Conservation (phyloP, 768 basidiomycete genomes). For the Baorangia bicolor region DNA sequence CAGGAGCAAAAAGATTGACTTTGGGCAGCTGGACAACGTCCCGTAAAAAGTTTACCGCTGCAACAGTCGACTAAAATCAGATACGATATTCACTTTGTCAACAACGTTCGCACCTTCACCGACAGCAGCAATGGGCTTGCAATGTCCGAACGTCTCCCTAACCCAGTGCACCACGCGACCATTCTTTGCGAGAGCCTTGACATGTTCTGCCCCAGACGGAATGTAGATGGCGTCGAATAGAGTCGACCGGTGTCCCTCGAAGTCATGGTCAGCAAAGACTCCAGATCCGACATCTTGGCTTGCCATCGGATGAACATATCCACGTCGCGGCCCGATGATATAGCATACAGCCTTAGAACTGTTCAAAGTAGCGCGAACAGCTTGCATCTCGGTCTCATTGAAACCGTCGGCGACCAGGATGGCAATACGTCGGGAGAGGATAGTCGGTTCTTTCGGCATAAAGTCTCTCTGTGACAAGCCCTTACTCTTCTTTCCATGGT, state of each 20-base stretch:
- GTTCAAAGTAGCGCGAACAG: constrained; percentile 53
- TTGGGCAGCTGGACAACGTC: constrained; percentile 46
- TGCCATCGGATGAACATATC: constrained; percentile 39
- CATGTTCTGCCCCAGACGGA: constrained; percentile 64
- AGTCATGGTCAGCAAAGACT: constrained; percentile 64
- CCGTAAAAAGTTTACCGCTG: constrained; percentile 51
- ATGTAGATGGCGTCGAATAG: constrained; percentile 82
- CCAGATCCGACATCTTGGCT: constrained; percentile 29
- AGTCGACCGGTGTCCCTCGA: constrained; percentile 78
- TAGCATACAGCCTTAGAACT: constrained; percentile 57
- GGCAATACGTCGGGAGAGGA: constrained; percentile 69
- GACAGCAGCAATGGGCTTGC: constrained; percentile 76
- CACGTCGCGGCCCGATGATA: constrained; percentile 68
- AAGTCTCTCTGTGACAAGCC: constrained; percentile 62
- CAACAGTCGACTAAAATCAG: background rate
- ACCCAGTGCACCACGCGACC: constrained; percentile 82
- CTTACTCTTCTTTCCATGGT: constrained; percentile 56
- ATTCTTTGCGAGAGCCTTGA: constrained; percentile 52
- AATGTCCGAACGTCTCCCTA: constrained; percentile 83
- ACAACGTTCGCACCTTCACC: constrained; percentile 48
- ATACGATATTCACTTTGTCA: background rate
- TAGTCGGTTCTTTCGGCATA: constrained; percentile 53
- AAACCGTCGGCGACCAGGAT: constrained; percentile 78
- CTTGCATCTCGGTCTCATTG: constrained; percentile 55
- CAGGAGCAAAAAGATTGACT: constrained; percentile 40